Evolutionary conservation across 371 early-diverging fungal genomes (phyloP).

Genomic region (Choanephora cucurbitarum): DNA sequence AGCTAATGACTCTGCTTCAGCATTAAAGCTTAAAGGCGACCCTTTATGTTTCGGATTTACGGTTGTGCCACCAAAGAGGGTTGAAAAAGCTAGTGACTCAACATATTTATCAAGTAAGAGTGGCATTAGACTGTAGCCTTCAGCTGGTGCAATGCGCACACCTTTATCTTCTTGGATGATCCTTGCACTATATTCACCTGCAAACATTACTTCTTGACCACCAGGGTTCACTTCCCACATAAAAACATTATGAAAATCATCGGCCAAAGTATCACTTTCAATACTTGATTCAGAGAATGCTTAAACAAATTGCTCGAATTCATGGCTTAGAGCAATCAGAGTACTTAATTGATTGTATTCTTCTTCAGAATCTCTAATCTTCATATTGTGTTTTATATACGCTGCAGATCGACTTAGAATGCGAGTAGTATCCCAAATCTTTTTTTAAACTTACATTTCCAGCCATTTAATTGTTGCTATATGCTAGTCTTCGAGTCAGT

Average conservation of each 20-base stretch:
- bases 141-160: conserved; percentile 1
- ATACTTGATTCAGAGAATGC: no score
- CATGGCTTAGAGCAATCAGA: no score
- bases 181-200: neutral
- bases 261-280: neutral
- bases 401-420: neutral
- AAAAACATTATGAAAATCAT: neutral
- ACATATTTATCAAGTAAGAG: conserved; percentile 4
- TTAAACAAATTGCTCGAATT: neutral
- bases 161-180: neutral
- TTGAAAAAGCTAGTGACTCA: conserved; percentile 2
- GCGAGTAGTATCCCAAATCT: neutral
- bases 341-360: neutral
- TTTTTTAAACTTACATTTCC: conserved; percentile 5
- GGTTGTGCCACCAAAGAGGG: neutral
- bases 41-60: neutral
- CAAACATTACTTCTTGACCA: conserved; percentile 3
- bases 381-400: conserved; percentile 7
- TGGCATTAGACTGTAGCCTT: conserved; percentile 1
- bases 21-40: neutral
- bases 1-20: neutral
- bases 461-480: conserved; percentile 1
- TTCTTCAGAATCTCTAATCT: neutral
- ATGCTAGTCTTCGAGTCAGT: conserved; percentile 5
- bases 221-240: neutral